Evolutionary conservation across 2,329 filamentous ascomycete species (phyloP).

Genomic region (Didymella segeticola): DNA sequence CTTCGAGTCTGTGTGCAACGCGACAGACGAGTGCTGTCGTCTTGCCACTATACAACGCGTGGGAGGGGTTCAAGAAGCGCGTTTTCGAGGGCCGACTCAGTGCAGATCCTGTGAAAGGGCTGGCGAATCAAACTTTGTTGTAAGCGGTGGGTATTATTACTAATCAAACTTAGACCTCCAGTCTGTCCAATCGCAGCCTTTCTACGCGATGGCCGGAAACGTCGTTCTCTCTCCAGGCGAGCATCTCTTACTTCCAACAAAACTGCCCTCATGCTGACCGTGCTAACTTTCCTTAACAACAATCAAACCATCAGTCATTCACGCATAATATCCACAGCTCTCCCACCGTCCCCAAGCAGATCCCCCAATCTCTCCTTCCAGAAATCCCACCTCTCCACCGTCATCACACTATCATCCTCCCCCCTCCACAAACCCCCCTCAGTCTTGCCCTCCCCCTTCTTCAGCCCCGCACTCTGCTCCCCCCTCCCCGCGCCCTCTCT

Average conservation of each 20-base stretch:
- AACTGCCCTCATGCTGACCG: not conserved
- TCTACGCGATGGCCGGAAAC: not conserved
- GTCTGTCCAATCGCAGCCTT: not conserved
- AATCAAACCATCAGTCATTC: no score
- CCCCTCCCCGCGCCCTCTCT: not conserved
- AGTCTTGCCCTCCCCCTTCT: not conserved
- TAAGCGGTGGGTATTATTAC: not conserved
- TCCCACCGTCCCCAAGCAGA: not conserved
- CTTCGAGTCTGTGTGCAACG: not conserved
- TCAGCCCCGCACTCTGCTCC: slow-evolving; percentile 1
- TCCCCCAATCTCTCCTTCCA: not conserved
- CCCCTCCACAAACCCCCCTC: not conserved
- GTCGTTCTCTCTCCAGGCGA: no score
- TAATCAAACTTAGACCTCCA: slow-evolving; percentile 1
- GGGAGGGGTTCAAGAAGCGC: not conserved
- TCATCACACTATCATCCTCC: not conserved
- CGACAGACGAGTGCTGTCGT: not conserved
- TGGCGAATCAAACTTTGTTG: slow-evolving; percentile 4
- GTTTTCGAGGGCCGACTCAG: not conserved
- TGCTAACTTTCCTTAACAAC: no score
- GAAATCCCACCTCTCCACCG: not conserved
- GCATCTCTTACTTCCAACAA: no score
- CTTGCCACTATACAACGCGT: not conserved
- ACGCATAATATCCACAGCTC: no score
- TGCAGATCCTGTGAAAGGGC: slow-evolving; percentile 5